Conservation (phyloP, 1,139 yeast species). For the Nadsonia starkeyi-henricii region DNA sequence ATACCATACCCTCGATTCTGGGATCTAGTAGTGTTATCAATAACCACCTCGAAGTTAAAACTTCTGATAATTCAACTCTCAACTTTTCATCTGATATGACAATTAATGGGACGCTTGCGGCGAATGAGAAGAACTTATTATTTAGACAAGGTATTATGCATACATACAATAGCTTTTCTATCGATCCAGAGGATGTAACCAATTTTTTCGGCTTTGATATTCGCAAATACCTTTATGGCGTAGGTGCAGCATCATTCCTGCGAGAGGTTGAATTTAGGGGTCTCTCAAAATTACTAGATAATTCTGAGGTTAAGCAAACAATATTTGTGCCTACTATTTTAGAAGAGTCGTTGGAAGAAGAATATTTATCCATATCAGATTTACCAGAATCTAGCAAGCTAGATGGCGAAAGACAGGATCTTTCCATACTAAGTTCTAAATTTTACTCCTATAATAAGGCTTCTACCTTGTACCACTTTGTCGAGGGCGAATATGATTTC, state of each 20-base stretch:
- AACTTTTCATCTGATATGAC: neutral
- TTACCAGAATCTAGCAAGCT: slow-evolving; percentile 5
- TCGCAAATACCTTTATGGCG: slow-evolving; percentile 6
- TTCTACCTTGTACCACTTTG: slow-evolving; percentile 17
- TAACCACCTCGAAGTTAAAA: neutral
- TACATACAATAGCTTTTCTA: neutral
- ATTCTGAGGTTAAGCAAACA: slow-evolving; percentile 38
- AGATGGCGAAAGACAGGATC: slow-evolving; percentile 22
- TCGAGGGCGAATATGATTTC: slow-evolving; percentile 1
- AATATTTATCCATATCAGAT: slow-evolving; percentile 37
- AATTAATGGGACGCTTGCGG: neutral
- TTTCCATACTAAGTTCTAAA: slow-evolving; percentile 18
- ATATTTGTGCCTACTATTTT: slow-evolving; percentile 34
- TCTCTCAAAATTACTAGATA: slow-evolving; percentile 44
- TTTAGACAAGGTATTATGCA: neutral
- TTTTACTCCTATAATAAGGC: slow-evolving; percentile 32
- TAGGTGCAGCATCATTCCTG: slow-evolving; percentile 34
- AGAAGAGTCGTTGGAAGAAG: slow-evolving; percentile 12
- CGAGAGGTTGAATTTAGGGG: slow-evolving; percentile 54
- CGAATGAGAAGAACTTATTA: neutral
- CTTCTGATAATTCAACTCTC: neutral
- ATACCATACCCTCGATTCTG: neutral
- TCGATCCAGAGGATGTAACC: neutral
- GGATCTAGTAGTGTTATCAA: neutral
- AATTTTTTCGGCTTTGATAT: neutral